These are phyloP conservation scores for Xenoacremonium recifei DNA, from an alignment of 2,329 filamentous ascomycete genomes.

Conservation along the genomic window DNA sequence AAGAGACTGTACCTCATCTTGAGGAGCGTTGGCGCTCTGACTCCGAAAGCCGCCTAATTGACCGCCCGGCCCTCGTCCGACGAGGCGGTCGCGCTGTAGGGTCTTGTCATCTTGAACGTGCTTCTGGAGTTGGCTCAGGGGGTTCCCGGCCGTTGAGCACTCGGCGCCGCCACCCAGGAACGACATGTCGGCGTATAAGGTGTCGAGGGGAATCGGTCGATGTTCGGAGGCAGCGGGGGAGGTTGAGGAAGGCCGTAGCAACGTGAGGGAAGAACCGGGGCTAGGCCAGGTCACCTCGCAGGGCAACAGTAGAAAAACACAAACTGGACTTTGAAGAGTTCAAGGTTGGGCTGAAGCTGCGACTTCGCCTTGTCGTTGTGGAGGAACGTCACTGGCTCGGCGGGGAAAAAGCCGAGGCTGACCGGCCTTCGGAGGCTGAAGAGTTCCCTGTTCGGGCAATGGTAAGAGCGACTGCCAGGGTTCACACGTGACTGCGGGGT, in stretches of 20 bases:
- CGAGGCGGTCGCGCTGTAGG: conserved; percentile 84
- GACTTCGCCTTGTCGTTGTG: no score
- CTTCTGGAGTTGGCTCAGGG: conserved; percentile 95
- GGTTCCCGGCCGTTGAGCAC: conserved; percentile 94
- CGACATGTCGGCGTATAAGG: conserved; percentile 64
- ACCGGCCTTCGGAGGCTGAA: conserved; percentile 12
- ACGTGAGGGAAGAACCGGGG: no score
- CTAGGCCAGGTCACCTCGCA: no score
- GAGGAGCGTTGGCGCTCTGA: conserved; percentile 63
- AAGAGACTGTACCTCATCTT: conserved; percentile 62
- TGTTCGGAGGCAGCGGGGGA: no score
- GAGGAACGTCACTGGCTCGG: conserved; percentile 15
- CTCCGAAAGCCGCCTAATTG: conserved; percentile 77
- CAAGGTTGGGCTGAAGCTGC: no score
- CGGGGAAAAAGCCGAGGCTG: conserved; percentile 29
- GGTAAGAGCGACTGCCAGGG: no score
- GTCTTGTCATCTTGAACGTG: conserved; percentile 96
- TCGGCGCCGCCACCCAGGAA: conserved; percentile 93
- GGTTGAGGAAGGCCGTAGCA: no score
- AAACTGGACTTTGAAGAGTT: no score
- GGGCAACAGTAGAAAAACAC: no score
- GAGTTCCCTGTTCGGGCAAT: conserved; percentile 4
- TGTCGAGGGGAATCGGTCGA: no score
- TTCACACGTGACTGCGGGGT: conserved; percentile 38
- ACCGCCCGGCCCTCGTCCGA: conserved; percentile 69